phyloP scores from a whole-genome alignment of 805 yeast species.

The Pichia insulana region DNA sequence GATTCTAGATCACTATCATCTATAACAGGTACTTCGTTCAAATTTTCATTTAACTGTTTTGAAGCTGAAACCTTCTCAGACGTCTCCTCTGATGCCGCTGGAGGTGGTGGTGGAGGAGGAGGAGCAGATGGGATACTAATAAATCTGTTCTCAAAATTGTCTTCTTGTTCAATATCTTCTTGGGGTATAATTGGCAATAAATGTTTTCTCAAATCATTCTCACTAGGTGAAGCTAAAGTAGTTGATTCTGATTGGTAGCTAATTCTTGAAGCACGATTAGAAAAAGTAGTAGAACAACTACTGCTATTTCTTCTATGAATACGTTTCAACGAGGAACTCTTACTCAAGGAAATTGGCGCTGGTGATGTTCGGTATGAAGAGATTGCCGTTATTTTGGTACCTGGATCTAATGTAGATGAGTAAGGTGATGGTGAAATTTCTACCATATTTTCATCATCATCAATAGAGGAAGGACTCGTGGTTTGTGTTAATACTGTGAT shows the following conservation, averaged over 20 bases:
- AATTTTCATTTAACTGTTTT: background rate
- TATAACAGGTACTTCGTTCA: background rate
- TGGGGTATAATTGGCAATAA: constrained; percentile 7
- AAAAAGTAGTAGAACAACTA: constrained; percentile 1
- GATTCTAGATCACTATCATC: background rate
- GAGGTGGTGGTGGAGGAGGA: no score
- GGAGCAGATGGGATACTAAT: constrained; percentile 7
- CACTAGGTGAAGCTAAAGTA: background rate
- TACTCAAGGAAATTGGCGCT: constrained; percentile 8
- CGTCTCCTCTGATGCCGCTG: no score
- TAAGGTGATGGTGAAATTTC: background rate
- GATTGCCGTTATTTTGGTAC: constrained; percentile 17
- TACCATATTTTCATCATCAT: background rate
- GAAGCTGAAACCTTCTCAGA: no score
- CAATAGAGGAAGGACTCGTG: background rate
- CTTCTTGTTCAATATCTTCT: background rate
- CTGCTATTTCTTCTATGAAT: background rate
- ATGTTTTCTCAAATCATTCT: background rate
- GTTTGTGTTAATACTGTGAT: background rate
- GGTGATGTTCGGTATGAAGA: constrained; percentile 28
- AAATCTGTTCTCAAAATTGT: constrained; percentile 1
- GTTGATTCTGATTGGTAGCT: constrained; percentile 3
- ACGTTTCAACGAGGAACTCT: background rate
- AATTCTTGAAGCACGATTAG: constrained; percentile 3
- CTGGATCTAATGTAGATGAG: constrained; percentile 11